Base-by-base conservation (phyloP, 768 basidiomycete genomes). In the Lactarius pseudohatsudake region DNA sequence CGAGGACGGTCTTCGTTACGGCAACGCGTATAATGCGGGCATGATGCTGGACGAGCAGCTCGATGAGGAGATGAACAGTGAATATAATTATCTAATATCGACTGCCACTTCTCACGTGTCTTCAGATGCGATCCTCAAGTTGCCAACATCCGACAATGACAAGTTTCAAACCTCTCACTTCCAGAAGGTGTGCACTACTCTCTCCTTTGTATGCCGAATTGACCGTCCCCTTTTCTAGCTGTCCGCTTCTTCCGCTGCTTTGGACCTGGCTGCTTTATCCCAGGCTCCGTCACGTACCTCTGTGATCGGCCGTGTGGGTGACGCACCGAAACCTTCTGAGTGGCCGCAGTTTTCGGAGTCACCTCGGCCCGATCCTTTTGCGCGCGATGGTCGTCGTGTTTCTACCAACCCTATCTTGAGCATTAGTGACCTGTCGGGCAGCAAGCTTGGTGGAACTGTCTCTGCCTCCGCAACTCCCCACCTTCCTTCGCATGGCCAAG, bases 1-100 rank as follows among this genome's bases (percentile, higher is more conserved):
- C 56, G 86, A 86, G 58, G 87, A 90, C 62, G 84, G 82, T 47
- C 77, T 80, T 16, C 82, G 80, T 58, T 85, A 86, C 73, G 84
- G 85, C 9, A 86, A 82, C 67, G 81, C 81, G 40, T 92, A 86
- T 76, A 93, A 92, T 73, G 85, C 90, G 47, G 92, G 91, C 36
- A 89, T 94, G 88, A 88, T 96, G 86, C 79, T 96, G 68, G 94
- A 96, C 71, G 91, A 96, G 76, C 93, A 96, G 73, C 78, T 96
- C 70, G 94, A 96, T 74, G 87, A 92, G 78, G 94, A 96, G 75
- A 94, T 96, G 86, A 89, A 95, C 74, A 94, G 94, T 94, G 72
- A 72, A 90, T 83, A 66, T 18, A 9, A 30, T 55, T 26, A 38
- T 40, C 15, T 13, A 32, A 20, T 1, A 38, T 54, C 43, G 64